phyloP scores from a whole-genome alignment of 78 protist genomes.

The Cavenderia fasciculata region DNA sequence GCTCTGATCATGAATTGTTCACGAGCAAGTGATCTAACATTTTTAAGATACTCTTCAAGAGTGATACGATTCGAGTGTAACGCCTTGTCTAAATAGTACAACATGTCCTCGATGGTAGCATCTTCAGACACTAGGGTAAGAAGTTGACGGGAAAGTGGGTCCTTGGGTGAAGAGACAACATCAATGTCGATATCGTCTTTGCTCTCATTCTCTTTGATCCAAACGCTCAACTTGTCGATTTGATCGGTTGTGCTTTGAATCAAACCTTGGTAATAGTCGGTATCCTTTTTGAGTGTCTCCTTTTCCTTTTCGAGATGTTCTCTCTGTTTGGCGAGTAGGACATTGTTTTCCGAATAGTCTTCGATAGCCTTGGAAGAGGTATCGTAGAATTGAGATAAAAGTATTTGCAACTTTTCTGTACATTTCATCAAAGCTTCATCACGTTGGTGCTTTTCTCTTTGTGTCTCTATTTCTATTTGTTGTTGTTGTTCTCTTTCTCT shows the following conservation, averaged over 20 bases:
- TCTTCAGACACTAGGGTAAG: conserved; percentile 52
- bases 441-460: conserved; percentile 4
- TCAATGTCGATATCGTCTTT: conserved; percentile 26
- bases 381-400: conserved; percentile 43
- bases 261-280: background rate
- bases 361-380: conserved; percentile 20
- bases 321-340: background rate
- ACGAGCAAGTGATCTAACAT: conserved; percentile 44
- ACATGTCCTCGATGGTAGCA: conserved; percentile 53
- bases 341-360: background rate
- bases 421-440: conserved; percentile 12
- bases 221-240: conserved; percentile 7
- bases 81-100: conserved; percentile 66
- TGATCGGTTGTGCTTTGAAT: conserved; percentile 12
- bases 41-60: conserved; percentile 62
- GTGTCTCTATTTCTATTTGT: background rate
- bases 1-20: conserved; percentile 71
- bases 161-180: conserved; percentile 25
- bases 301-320: background rate
- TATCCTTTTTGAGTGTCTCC: background rate
- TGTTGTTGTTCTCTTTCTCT: background rate
- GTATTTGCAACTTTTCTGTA: conserved; percentile 48
- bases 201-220: conserved; percentile 48
- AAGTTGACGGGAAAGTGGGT: conserved; percentile 26
- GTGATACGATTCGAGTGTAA: conserved; percentile 36